Evolutionary conservation across 305 asterid species (phyloP).

Genomic region (Withania somnifera): DNA sequence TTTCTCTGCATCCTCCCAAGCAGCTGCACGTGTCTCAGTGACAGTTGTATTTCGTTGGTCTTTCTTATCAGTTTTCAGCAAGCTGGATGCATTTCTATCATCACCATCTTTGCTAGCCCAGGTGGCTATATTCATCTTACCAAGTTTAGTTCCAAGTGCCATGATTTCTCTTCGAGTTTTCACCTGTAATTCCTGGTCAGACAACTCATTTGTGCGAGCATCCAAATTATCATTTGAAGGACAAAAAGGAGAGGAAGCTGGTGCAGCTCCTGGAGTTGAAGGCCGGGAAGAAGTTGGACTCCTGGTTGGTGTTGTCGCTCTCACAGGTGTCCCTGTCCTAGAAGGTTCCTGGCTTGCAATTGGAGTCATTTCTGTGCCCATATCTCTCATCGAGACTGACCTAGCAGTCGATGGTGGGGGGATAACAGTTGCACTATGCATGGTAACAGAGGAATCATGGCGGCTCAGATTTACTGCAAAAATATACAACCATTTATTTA

Average conservation of each 20-base stretch:
- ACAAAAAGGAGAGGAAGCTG: constrained; percentile 3
- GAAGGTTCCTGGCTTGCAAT: constrained; percentile 22
- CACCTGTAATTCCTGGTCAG: constrained; percentile 14
- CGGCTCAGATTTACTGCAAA: constrained; percentile 32
- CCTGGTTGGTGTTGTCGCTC: constrained; percentile 17
- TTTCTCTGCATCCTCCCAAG: constrained; percentile 39
- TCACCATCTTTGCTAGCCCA: constrained; percentile 21
- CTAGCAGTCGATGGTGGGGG: constrained; percentile 30
- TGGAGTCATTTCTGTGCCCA: constrained; percentile 23
- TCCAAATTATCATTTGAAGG: constrained; percentile 1
- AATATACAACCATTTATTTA: background rate
- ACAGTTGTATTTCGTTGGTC: constrained; percentile 10
- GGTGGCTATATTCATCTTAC: constrained; percentile 17
- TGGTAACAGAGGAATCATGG: constrained; percentile 25
- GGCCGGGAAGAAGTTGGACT: constrained; percentile 16
- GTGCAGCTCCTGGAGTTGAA: constrained; percentile 15
- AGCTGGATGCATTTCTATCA: constrained; percentile 5
- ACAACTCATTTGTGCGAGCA: background rate
- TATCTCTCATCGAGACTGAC: constrained; percentile 18
- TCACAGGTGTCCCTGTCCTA: constrained; percentile 17
- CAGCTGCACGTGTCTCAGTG: constrained; percentile 24
- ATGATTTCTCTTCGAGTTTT: constrained; percentile 17
- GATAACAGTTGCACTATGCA: constrained; percentile 22
- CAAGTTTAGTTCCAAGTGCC: constrained; percentile 19
- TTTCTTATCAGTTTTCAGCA: background rate